Evolutionary conservation across 108 stramenopile genomes (phyloP).

Genomic region (Cyclostephanos invisitatus): DNA sequence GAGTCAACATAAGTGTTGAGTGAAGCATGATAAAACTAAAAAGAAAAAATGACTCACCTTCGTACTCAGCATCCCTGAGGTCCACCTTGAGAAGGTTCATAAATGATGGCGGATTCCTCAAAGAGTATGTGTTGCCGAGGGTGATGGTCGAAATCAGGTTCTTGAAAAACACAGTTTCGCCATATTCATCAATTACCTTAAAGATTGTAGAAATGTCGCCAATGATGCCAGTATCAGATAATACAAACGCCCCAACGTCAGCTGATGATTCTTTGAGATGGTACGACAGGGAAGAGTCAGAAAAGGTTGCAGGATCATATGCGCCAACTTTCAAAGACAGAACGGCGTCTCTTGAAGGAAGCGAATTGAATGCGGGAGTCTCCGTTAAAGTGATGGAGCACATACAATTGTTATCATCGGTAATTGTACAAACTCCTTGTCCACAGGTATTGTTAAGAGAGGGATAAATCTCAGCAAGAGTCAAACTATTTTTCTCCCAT

Average conservation of each 20-base stretch:
- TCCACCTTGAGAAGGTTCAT: constrained; percentile 33
- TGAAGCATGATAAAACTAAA: neutral
- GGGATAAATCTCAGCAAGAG: constrained; percentile 31
- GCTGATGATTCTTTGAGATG: constrained; percentile 21
- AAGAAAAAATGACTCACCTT: constrained; percentile 2
- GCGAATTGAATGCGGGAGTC: constrained; percentile 24
- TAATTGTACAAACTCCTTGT: constrained; percentile 25
- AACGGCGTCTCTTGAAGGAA: constrained; percentile 43
- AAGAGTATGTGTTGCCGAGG: constrained; percentile 25
- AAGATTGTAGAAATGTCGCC: constrained; percentile 41
- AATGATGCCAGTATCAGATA: constrained; percentile 18
- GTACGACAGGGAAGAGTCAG: constrained; percentile 16
- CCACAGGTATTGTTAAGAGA: constrained; percentile 43
- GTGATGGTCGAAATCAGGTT: constrained; percentile 22
- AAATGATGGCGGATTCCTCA: constrained; percentile 41
- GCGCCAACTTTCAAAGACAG: constrained; percentile 51
- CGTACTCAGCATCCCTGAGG: constrained; percentile 45
- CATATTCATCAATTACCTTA: constrained; percentile 40
- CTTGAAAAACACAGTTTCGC: constrained; percentile 28
- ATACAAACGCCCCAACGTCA: constrained; percentile 33
- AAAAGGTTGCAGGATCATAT: constrained; percentile 36
- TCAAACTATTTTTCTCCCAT: constrained; percentile 35
- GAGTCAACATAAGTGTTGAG: neutral
- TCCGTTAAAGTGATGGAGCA: constrained; percentile 29
- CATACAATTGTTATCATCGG: constrained; percentile 26